These are phyloP conservation scores for Camellia oleifera DNA, from an alignment of 179 eudicot species.

Conservation along the genomic window DNA sequence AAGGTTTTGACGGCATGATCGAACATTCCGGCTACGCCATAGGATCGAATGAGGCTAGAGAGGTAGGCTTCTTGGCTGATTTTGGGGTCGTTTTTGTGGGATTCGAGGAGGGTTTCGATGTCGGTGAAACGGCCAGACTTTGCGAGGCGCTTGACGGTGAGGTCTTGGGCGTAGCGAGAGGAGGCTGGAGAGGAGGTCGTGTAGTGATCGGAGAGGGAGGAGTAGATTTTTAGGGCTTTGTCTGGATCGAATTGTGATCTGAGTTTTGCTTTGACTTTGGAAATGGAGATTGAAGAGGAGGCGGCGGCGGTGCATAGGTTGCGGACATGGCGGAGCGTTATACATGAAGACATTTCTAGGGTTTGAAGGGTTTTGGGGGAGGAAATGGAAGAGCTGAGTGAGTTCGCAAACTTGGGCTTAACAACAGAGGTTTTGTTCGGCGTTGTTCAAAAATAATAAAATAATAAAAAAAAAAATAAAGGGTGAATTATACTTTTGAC, in stretches of 20 bases:
- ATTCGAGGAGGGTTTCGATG: slow-evolving; percentile 60
- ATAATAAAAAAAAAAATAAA: too few relatives aligned
- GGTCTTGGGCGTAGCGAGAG: slow-evolving; percentile 56
- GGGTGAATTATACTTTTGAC: too few relatives aligned
- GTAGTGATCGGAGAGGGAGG: slow-evolving; percentile 48
- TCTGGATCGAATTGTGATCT: slow-evolving; percentile 62
- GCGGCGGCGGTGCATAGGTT: slow-evolving; percentile 30
- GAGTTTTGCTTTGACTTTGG: slow-evolving; percentile 57
- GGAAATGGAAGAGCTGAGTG: neutral
- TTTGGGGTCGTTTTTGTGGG: slow-evolving; percentile 56
- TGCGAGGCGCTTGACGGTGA: slow-evolving; percentile 68
- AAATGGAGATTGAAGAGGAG: slow-evolving; percentile 38
- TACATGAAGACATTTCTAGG: slow-evolving; percentile 42
- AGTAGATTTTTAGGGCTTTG: slow-evolving; percentile 64
- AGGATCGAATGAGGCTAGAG: slow-evolving; percentile 59
- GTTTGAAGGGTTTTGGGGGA: slow-evolving; percentile 8
- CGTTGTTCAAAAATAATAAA: too few relatives aligned
- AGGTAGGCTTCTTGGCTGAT: slow-evolving; percentile 57
- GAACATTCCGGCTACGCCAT: slow-evolving; percentile 73
- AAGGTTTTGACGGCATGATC: slow-evolving; percentile 56
- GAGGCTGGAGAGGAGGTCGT: slow-evolving; percentile 33
- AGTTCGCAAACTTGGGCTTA: neutral
- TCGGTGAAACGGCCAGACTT: slow-evolving; percentile 58
- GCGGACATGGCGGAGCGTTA: slow-evolving; percentile 49
- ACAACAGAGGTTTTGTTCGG: too few relatives aligned